Conservation (phyloP, 192 early-diverging fungal genomes). For the Podochytrium sp. region DNA sequence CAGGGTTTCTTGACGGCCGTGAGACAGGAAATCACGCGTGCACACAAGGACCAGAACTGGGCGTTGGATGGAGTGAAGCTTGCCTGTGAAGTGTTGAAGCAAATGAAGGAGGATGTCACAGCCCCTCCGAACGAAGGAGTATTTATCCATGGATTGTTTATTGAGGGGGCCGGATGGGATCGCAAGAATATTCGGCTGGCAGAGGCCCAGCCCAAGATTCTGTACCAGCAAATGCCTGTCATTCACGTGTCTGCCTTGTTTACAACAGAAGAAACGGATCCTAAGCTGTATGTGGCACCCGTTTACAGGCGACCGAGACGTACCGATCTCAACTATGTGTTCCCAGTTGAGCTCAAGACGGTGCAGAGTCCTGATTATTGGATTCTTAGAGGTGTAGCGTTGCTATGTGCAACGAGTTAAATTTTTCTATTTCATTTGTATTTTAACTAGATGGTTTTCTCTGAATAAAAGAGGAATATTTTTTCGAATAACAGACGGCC, state of each 20-base stretch:
- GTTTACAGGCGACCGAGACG: conserved; percentile 63
- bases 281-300: conserved; percentile 63
- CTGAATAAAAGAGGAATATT: too few relatives aligned
- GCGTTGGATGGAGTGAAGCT: conserved; percentile 67
- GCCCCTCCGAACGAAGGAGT: conserved; percentile 62
- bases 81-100: conserved; percentile 69
- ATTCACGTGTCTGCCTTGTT: conserved; percentile 62
- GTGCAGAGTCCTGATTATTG: conserved; percentile 64
- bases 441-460: too few relatives aligned
- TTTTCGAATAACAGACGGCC: too few relatives aligned
- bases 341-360: conserved; percentile 68
- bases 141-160: conserved; percentile 70
- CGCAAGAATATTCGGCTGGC: conserved; percentile 66
- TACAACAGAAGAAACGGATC: conserved; percentile 62
- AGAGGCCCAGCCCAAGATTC: conserved; percentile 67
- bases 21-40: conserved; percentile 65
- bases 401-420: conserved; percentile 47
- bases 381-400: conserved; percentile 63
- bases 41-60: conserved; percentile 57
- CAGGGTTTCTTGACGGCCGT: conserved; percentile 74
- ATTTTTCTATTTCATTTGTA: too few relatives aligned
- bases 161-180: conserved; percentile 72
- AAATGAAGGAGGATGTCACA: conserved; percentile 74
- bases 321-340: conserved; percentile 69
- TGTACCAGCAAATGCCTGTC: conserved; percentile 65